These are phyloP conservation scores for Neoboletus brunneissimus DNA, from an alignment of 768 basidiomycete genomes.

Conservation along the genomic window DNA sequence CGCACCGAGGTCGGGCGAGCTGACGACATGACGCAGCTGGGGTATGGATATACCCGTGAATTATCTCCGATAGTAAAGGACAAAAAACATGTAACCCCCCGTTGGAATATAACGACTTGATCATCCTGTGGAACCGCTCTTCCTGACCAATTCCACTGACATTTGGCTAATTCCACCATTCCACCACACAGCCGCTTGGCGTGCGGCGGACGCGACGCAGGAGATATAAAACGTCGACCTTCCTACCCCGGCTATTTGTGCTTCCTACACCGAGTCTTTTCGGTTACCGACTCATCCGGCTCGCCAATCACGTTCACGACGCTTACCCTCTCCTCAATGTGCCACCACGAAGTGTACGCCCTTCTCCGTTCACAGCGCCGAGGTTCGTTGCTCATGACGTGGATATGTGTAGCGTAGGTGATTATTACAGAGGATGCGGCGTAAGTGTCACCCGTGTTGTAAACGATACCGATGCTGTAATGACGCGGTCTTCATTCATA, in stretches of 20 bases:
- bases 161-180: slow-evolving; percentile 1
- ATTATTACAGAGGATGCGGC: slow-evolving; percentile 37
- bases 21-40: slow-evolving; percentile 31
- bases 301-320: background rate
- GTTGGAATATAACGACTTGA: background rate
- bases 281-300: background rate
- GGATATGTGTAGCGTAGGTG: slow-evolving; percentile 29
- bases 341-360: slow-evolving; percentile 37
- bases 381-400: slow-evolving; percentile 1
- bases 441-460: slow-evolving; percentile 18
- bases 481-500: slow-evolving; percentile 4
- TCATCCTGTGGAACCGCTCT: background rate
- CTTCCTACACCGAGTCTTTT: background rate
- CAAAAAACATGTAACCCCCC: background rate
- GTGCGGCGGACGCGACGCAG: slow-evolving; percentile 1
- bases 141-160: slow-evolving; percentile 1
- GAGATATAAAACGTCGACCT: slow-evolving; percentile 4
- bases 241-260: background rate
- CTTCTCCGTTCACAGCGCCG: background rate
- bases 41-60: slow-evolving; percentile 18
- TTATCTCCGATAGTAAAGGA: background rate
- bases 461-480: background rate
- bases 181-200: slow-evolving; percentile 13
- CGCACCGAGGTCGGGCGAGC: slow-evolving; percentile 3
- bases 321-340: slow-evolving; percentile 22